Evolutionary conservation across 2,329 filamentous ascomycete species (phyloP).

Genomic region (Penicillium frequentans): DNA sequence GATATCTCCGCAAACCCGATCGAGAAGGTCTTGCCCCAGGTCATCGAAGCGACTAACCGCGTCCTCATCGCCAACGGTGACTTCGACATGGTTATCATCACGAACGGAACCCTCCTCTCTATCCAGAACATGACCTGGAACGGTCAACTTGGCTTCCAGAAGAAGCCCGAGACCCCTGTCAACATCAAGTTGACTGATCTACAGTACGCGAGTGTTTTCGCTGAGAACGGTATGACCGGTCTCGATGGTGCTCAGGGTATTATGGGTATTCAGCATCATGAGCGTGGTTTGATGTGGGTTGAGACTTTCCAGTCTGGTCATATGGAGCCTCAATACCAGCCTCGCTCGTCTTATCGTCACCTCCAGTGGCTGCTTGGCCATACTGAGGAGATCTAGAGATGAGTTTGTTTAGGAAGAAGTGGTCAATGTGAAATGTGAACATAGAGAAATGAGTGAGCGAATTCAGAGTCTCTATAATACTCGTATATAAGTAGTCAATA

Average conservation of each 20-base stretch:
- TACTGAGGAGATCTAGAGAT: conserved; percentile 24
- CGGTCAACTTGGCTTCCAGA: conserved; percentile 69
- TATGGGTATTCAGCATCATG: conserved; percentile 69
- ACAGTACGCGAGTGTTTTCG: conserved; percentile 51
- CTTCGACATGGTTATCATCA: conserved; percentile 69
- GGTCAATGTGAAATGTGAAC: background rate
- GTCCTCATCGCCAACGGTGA: conserved; percentile 74
- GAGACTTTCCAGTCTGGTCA: conserved; percentile 38
- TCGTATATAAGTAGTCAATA: background rate
- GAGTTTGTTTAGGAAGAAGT: background rate
- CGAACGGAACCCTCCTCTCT: conserved; percentile 68
- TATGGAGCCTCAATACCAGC: conserved; percentile 63
- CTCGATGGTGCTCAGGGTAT: conserved; percentile 65
- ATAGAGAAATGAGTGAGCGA: too few relatives aligned
- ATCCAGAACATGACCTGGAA: conserved; percentile 86
- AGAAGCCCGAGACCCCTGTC: conserved; percentile 56
- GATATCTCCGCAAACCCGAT: conserved; percentile 53
- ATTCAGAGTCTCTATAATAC: too few relatives aligned
- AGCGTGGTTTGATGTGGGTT: conserved; percentile 74
- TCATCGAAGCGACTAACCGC: conserved; percentile 59
- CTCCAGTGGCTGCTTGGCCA: conserved; percentile 45
- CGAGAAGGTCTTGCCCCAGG: conserved; percentile 49
- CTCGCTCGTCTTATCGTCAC: conserved; percentile 67
- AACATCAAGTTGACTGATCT: conserved; percentile 48
- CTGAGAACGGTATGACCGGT: conserved; percentile 62